Conservation (phyloP, 2,329 filamentous ascomycete genomes). For the Stagonosporopsis tanaceti region DNA sequence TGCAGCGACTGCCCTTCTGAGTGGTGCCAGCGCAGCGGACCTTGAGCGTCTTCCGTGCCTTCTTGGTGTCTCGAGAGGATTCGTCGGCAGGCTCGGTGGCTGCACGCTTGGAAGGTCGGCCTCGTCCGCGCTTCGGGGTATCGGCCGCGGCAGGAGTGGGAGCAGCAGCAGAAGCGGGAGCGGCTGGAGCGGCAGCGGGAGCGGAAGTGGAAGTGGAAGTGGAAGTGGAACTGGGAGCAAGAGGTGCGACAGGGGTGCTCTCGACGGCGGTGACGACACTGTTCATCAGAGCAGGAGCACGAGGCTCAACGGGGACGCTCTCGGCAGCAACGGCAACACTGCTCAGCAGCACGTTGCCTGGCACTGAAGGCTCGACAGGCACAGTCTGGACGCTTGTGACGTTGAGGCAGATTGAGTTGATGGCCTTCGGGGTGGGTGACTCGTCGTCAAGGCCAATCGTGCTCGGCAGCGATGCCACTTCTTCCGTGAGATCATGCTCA, state of each 20-base stretch:
- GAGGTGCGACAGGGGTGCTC: background rate
- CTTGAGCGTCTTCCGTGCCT: background rate
- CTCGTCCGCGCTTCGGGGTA: background rate
- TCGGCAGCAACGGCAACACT: background rate
- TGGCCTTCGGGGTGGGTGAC: background rate
- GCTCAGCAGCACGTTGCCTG: background rate
- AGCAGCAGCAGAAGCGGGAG: background rate
- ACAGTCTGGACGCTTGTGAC: background rate
- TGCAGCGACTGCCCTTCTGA: background rate
- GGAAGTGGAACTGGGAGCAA: background rate
- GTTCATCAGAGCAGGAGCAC: background rate
- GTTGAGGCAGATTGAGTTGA: background rate
- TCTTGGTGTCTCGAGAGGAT: background rate
- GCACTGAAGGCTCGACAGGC: background rate
- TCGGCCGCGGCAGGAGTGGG: background rate
- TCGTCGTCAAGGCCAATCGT: background rate
- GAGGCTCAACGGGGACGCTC: background rate
- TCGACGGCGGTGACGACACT: background rate
- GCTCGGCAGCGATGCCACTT: background rate
- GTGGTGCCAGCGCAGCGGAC: slow-evolving; percentile 1
- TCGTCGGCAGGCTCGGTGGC: background rate
- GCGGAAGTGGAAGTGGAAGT: no score
- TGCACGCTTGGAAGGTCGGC: background rate
- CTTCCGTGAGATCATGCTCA: background rate
- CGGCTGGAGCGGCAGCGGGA: no score